These are phyloP conservation scores for Verbena officinalis DNA, from an alignment of 257 asterid species.

Conservation along the genomic window DNA sequence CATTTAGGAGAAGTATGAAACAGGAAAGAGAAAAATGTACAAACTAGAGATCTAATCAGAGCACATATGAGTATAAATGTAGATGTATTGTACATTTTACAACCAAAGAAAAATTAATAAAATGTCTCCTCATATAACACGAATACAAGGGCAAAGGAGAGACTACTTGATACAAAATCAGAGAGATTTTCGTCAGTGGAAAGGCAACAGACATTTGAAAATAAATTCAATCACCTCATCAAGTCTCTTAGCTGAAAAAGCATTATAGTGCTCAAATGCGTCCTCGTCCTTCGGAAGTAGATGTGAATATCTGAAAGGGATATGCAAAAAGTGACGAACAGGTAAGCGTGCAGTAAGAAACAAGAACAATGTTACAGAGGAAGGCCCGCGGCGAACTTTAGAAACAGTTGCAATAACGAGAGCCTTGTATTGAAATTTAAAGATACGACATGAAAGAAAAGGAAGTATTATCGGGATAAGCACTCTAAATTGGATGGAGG, in stretches of 20 bases:
- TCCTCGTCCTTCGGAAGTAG: slow-evolving; percentile 96
- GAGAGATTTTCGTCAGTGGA: slow-evolving; percentile 14
- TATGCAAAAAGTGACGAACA: slow-evolving; percentile 22
- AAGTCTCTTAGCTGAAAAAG: slow-evolving; percentile 81
- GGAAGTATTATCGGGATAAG: neutral
- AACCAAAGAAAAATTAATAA: slow-evolving; percentile 18
- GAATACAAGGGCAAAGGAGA: slow-evolving; percentile 7
- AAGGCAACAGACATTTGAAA: slow-evolving; percentile 20
- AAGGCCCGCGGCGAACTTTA: slow-evolving; percentile 16
- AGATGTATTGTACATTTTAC: slow-evolving; percentile 1
- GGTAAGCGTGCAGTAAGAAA: slow-evolving; percentile 11
- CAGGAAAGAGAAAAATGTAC: neutral
- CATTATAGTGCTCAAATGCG: slow-evolving; percentile 83
- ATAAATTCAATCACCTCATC: slow-evolving; percentile 69
- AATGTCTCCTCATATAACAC: slow-evolving; percentile 14
- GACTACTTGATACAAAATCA: slow-evolving; percentile 1
- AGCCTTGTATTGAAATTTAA: slow-evolving; percentile 20
- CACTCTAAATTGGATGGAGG: slow-evolving; percentile 6
- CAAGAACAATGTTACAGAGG: slow-evolving; percentile 5
- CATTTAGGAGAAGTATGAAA: slow-evolving; percentile 15
- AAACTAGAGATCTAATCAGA: neutral
- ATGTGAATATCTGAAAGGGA: slow-evolving; percentile 80
- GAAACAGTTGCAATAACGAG: slow-evolving; percentile 8
- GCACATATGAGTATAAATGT: neutral
- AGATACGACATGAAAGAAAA: slow-evolving; percentile 19